These are phyloP conservation scores for Coemansia sp. DNA, from an alignment of 192 early-diverging fungal species.

Conservation along the genomic window DNA sequence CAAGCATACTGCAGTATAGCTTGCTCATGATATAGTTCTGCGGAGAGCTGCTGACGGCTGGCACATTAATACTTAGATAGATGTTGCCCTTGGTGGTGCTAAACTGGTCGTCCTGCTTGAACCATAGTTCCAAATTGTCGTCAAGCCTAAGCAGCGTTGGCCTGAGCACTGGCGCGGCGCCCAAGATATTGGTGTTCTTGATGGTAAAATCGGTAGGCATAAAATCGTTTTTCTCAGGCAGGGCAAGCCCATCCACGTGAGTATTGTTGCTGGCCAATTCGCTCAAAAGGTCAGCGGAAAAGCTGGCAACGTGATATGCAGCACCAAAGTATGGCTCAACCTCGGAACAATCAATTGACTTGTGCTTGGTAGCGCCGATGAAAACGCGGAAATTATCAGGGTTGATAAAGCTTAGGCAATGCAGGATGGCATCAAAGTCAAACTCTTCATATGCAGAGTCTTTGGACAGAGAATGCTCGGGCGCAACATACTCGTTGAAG, in stretches of 20 bases:
- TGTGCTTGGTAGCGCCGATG: conserved; percentile 31
- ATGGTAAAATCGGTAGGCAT: conserved; percentile 32
- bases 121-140: conserved; percentile 68
- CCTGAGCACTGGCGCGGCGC: background rate
- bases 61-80: conserved; percentile 65
- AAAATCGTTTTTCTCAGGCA: conserved; percentile 9
- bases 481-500: conserved; percentile 63
- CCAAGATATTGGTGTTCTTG: background rate
- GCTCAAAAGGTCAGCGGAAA: conserved; percentile 6
- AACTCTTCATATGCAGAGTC: conserved; percentile 60
- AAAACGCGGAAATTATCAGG: conserved; percentile 58
- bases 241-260: background rate
- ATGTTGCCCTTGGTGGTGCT: conserved; percentile 73
- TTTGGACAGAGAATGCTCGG: conserved; percentile 66
- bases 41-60: conserved; percentile 81
- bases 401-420: conserved; percentile 57
- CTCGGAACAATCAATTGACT: conserved; percentile 17
- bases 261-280: conserved; percentile 55
- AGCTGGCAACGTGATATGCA: conserved; percentile 60
- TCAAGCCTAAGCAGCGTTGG: conserved; percentile 16
- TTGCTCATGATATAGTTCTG: conserved; percentile 71
- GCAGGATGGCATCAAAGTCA: conserved; percentile 59
- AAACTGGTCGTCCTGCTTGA: conserved; percentile 88
- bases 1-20: conserved; percentile 86
- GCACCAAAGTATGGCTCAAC: conserved; percentile 76